These are phyloP conservation scores for Goffeauzyma gilvescens DNA, from an alignment of 768 basidiomycete genomes.

Conservation along the genomic window DNA sequence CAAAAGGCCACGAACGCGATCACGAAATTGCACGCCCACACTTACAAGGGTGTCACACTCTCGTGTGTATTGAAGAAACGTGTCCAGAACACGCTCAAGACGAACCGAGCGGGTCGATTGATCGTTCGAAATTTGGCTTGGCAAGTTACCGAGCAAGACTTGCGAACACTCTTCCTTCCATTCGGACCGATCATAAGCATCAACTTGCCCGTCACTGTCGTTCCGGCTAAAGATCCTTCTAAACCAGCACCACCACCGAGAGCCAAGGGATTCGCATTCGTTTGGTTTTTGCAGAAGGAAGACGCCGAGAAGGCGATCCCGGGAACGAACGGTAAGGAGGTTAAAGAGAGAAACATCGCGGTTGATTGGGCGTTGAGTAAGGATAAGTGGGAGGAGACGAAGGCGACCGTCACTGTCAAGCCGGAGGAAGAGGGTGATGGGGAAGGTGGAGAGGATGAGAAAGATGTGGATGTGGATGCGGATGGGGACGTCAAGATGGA, in stretches of 20 bases:
- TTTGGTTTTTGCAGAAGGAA: slow-evolving; percentile 73
- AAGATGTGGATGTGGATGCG: slow-evolving; percentile 21
- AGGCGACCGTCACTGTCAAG: slow-evolving; percentile 32
- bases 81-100: slow-evolving; percentile 39
- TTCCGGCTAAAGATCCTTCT: slow-evolving; percentile 31
- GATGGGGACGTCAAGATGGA: slow-evolving; percentile 16
- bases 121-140: slow-evolving; percentile 81
- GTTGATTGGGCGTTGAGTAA: slow-evolving; percentile 96
- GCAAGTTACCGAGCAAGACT: slow-evolving; percentile 61
- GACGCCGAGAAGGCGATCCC: slow-evolving; percentile 69
- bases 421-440: slow-evolving; percentile 26
- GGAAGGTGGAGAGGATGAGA: slow-evolving; percentile 25
- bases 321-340: slow-evolving; percentile 54
- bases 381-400: slow-evolving; percentile 70
- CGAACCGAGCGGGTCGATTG: slow-evolving; percentile 53
- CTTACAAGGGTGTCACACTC: slow-evolving; percentile 74
- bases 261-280: slow-evolving; percentile 73
- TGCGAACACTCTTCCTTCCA: slow-evolving; percentile 67
- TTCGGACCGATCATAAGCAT: slow-evolving; percentile 74
- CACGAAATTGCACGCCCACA: slow-evolving; percentile 68
- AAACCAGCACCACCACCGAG: slow-evolving; percentile 27
- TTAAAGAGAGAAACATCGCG: slow-evolving; percentile 45
- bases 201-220: slow-evolving; percentile 48
- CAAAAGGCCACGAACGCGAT: slow-evolving; percentile 51
- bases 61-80: slow-evolving; percentile 75